Conservation (phyloP, 2,329 filamentous ascomycete genomes). For the Truncatella angustata region DNA sequence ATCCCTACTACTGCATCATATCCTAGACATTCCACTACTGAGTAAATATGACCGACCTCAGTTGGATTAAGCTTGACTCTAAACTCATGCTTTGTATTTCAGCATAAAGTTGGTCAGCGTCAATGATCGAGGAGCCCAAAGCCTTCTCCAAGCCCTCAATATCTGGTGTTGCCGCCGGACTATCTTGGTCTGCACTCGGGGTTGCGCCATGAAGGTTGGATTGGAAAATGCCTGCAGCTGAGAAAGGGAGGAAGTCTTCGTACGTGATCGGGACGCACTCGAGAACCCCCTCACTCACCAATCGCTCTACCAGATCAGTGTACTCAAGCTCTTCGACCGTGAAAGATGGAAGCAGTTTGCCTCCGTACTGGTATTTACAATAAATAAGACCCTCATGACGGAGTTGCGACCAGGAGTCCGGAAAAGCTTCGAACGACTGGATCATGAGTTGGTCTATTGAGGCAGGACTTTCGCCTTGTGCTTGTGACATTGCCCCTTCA, state of each 20-base stretch:
- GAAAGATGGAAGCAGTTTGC: slow-evolving; percentile 3
- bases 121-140: neutral
- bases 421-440: slow-evolving; percentile 34
- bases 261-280: slow-evolving; percentile 45
- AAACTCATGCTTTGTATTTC: neutral
- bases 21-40: neutral
- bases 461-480: slow-evolving; percentile 12
- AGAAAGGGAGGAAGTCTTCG: slow-evolving; percentile 53
- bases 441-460: slow-evolving; percentile 15
- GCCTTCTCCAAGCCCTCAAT: neutral
- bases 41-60: neutral
- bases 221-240: slow-evolving; percentile 49
- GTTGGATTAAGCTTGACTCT: neutral
- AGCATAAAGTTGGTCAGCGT: neutral
- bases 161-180: neutral
- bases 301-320: slow-evolving; percentile 19
- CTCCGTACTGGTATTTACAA: slow-evolving; percentile 31
- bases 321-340: neutral
- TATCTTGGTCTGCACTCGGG: neutral
- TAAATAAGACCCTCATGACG: slow-evolving; percentile 35
- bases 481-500: slow-evolving; percentile 23
- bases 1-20: neutral
- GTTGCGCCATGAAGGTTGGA: slow-evolving; percentile 1
- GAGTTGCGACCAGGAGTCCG: slow-evolving; percentile 40
- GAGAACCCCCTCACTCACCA: slow-evolving; percentile 32